Percentiles rank a stretch among this genome's conserved stretches.
phyloP scores from a whole-genome alignment of 2,329 filamentous ascomycete species.

The Malbranchea zuffiana region DNA sequence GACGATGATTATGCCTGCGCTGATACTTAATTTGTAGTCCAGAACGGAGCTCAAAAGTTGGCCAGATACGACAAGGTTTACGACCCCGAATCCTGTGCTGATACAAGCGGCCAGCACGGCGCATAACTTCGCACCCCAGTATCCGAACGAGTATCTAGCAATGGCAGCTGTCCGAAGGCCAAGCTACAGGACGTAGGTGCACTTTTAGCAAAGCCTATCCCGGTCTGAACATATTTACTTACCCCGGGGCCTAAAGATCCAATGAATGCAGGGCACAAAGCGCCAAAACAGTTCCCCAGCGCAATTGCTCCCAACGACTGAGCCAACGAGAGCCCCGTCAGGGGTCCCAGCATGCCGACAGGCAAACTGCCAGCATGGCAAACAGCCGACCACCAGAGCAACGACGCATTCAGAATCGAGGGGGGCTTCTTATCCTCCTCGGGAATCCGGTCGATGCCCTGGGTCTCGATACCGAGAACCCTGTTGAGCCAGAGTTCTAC shows the following conservation, averaged over 20 bases:
- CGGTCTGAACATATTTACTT: not conserved
- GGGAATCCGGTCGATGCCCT: slow-evolving; percentile 39
- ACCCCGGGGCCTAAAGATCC: slow-evolving; percentile 16
- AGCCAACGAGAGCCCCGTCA: slow-evolving; percentile 38
- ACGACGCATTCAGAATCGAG: slow-evolving; percentile 34
- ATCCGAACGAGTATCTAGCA: slow-evolving; percentile 5
- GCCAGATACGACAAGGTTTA: slow-evolving; percentile 2
- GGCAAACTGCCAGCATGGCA: slow-evolving; percentile 33
- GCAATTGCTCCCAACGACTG: slow-evolving; percentile 35
- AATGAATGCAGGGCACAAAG: slow-evolving; percentile 31
- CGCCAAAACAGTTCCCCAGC: slow-evolving; percentile 33
- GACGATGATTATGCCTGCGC: slow-evolving; percentile 1
- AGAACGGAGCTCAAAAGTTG: not conserved
- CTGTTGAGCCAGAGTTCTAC: slow-evolving; percentile 34
- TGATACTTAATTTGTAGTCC: slow-evolving; percentile 2
- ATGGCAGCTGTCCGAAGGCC: slow-evolving; percentile 1
- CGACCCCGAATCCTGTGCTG: slow-evolving; percentile 1
- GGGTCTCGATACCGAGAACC: slow-evolving; percentile 39
- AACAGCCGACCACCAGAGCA: slow-evolving; percentile 37
- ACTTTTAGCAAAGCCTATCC: not conserved
- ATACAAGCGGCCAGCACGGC: not conserved
- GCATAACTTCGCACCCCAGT: not conserved
- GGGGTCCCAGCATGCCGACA: slow-evolving; percentile 37
- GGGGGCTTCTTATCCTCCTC: slow-evolving; percentile 36
- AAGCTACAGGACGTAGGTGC: slow-evolving; percentile 1